Evolutionary conservation across 371 early-diverging fungal genomes (phyloP), one percentile per base, ranked within the genome.

Genomic region (Mortierella sp.): DNA sequence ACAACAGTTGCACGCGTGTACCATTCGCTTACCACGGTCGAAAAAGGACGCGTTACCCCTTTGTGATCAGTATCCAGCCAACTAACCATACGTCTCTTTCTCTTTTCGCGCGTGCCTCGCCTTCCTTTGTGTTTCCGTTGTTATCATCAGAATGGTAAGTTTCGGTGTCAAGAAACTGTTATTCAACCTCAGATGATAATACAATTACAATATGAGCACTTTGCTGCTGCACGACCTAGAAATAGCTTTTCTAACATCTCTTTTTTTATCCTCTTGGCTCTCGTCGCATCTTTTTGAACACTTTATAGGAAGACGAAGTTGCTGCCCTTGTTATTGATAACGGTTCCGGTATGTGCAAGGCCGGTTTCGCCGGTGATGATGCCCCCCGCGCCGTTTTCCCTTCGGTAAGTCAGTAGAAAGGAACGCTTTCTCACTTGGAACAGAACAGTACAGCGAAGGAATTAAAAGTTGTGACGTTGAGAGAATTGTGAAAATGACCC

Each of bases 331-430:
- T 82, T 80, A 81, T 86, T 76, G 73, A 77, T 74, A 89, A 97
- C 97, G 98, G 98, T 54, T 98, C 98, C 48, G 98, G 98, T 64
- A 95, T 97, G 80, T 97, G 97, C 88, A 99, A 99, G 88, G 98
- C 98, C 71, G 99, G 99, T 53, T 98, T 99, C 90, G 98, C 99
- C 26, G 99, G 99, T 69, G 98, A 97, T 78, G 98, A 98, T 75
- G 93, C 93, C 75, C 99, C 99, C 55, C 96, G 97, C 76, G 95
- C 95, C 78, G 97, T 95, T 86, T 97, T 99, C 82, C 96, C 98
- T 11, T 96, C 97, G 71, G 81, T 81, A 84, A 72, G 85, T 73
- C 26, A 0, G 26, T 31, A 26, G 19, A 28, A 37, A 24, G 16
- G 3, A 26, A 10, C 26, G 16, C 57, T 31, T 11, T 34, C 13